phyloP scores from a whole-genome alignment of 2,329 filamentous ascomycete species.

The Ilyonectria robusta region DNA sequence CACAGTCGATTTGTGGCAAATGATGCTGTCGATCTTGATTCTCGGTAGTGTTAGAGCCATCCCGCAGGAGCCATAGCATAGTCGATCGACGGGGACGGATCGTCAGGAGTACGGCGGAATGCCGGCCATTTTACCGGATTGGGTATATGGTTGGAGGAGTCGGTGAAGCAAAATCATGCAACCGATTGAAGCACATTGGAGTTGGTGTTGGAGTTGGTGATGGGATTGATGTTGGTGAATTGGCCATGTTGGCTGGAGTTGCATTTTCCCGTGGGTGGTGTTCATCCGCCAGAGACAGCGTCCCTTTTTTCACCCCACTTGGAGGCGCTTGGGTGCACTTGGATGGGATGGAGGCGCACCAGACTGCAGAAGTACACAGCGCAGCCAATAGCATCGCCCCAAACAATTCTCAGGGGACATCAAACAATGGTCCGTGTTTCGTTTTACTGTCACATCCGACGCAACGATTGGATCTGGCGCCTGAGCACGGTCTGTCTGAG shows the following conservation, averaged over 20 bases:
- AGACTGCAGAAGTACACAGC: background rate
- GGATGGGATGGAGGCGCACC: background rate
- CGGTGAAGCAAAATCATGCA: slow-evolving; percentile 3
- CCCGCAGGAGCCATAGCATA: slow-evolving; percentile 18
- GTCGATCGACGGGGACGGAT: slow-evolving; percentile 36
- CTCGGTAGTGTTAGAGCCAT: slow-evolving; percentile 21
- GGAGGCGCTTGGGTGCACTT: background rate
- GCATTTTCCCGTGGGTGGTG: background rate
- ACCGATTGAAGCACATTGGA: background rate
- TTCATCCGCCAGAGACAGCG: too few species aligned
- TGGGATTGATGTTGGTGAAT: background rate
- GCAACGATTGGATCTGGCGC: slow-evolving; percentile 12
- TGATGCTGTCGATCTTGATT: slow-evolving; percentile 38
- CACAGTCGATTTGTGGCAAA: slow-evolving; percentile 27
- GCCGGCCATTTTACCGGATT: slow-evolving; percentile 27
- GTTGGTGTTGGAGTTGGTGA: too few species aligned
- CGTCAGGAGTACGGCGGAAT: slow-evolving; percentile 30
- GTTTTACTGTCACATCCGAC: slow-evolving; percentile 17
- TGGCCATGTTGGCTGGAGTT: background rate
- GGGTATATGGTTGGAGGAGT: slow-evolving; percentile 14
- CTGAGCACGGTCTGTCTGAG: slow-evolving; percentile 16
- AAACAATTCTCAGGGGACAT: slow-evolving; percentile 8
- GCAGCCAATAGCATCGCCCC: slow-evolving; percentile 8
- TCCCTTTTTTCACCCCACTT: background rate
- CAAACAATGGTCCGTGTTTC: slow-evolving; percentile 34